phyloP scores from a whole-genome alignment of 768 basidiomycete genomes.

The Russula emetica region DNA sequence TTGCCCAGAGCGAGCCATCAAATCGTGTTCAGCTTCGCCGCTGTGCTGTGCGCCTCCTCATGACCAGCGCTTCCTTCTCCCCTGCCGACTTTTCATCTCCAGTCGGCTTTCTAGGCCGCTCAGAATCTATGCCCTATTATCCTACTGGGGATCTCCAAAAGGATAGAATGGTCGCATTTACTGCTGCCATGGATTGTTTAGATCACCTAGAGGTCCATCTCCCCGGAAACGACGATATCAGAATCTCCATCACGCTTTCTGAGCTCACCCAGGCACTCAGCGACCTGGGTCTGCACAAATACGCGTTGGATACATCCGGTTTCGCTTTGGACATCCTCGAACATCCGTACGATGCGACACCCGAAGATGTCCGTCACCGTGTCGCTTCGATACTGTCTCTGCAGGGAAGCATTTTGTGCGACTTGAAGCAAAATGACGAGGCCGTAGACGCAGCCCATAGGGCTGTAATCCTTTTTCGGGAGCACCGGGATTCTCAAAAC shows the following conservation, averaged over 20 bases:
- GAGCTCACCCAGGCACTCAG: constrained; percentile 18
- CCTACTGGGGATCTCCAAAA: constrained; percentile 11
- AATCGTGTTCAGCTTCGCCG: constrained; percentile 1
- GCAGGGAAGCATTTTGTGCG: constrained; percentile 10
- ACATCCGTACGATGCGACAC: neutral
- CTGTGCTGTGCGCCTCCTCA: constrained; percentile 11
- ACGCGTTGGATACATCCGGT: constrained; percentile 6
- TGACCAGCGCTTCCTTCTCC: constrained; percentile 13
- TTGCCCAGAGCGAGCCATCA: constrained; percentile 2
- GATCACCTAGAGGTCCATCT: neutral
- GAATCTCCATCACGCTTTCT: neutral
- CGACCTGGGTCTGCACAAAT: constrained; percentile 13
- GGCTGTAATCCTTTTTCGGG: constrained; percentile 6
- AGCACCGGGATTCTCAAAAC: neutral
- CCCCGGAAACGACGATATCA: neutral
- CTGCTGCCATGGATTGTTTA: constrained; percentile 6
- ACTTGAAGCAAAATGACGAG: constrained; percentile 13
- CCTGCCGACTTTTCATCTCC: constrained; percentile 13
- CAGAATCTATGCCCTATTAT: constrained; percentile 3
- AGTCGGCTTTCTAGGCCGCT: constrained; percentile 10
- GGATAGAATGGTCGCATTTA: constrained; percentile 5
- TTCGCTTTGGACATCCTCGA: constrained; percentile 2
- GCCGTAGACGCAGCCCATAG: neutral
- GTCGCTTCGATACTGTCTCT: constrained; percentile 6
- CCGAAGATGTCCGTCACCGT: neutral